Conservation (phyloP, 2,329 filamentous ascomycete genomes). For the Incumbomyces delicatus region DNA sequence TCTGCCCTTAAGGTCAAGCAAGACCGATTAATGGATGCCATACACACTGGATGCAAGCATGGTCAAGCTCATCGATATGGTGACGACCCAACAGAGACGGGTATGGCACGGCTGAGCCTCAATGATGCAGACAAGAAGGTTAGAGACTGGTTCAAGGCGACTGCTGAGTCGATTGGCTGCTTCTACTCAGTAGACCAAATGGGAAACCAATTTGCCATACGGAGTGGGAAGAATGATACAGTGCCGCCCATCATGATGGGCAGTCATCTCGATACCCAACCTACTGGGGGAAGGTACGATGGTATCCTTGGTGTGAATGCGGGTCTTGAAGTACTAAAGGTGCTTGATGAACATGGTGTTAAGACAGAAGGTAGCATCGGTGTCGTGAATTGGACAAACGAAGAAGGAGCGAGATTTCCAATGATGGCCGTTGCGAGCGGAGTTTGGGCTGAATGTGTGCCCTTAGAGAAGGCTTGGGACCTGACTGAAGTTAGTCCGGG, state of each 20-base stretch:
- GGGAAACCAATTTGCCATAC: constrained; percentile 70
- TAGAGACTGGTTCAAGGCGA: constrained; percentile 65
- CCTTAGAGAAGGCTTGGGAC: constrained; percentile 51
- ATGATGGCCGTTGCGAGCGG: constrained; percentile 65
- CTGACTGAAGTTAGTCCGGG: constrained; percentile 50
- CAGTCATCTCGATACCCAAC: constrained; percentile 55
- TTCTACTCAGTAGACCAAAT: constrained; percentile 60
- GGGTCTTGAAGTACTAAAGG: constrained; percentile 61
- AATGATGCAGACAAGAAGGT: constrained; percentile 61
- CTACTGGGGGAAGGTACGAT: constrained; percentile 56
- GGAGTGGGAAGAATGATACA: constrained; percentile 49
- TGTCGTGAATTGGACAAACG: constrained; percentile 68
- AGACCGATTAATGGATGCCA: constrained; percentile 19
- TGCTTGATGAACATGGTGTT: constrained; percentile 56
- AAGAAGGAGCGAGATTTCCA: constrained; percentile 68
- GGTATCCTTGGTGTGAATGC: constrained; percentile 67
- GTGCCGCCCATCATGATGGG: constrained; percentile 59
- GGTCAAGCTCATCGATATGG: constrained; percentile 22
- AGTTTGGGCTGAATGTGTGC: constrained; percentile 63
- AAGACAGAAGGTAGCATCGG: constrained; percentile 63
- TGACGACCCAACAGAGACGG: constrained; percentile 27
- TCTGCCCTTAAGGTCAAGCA: constrained; percentile 20
- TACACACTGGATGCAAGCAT: constrained; percentile 20
- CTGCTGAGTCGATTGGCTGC: constrained; percentile 55
- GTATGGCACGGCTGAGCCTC: constrained; percentile 66